Base-by-base conservation (phyloP, 306 rosid species). In the peach (Prunus persica) region DNA sequence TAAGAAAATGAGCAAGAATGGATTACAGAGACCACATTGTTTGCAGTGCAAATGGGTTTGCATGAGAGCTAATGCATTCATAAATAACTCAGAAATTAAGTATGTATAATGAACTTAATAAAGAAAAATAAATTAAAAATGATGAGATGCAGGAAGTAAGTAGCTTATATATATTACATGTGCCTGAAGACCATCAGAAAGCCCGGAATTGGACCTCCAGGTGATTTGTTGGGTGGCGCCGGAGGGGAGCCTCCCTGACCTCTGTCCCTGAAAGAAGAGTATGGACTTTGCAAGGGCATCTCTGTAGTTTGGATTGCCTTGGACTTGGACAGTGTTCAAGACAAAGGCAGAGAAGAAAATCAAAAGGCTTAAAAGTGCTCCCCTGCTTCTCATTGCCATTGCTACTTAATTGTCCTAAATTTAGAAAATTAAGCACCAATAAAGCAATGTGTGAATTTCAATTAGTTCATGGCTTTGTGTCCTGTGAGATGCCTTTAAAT, bases 251-350 rank as follows among this genome's bases (percentile, higher is more conserved):
- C 80, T 86, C 54, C 98, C 98, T 1, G 98, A 95, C 67, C 98
- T 89, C 65, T 95, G 98, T 0, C 97, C 98, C 80, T 95, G 90
- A 24, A 95, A 95, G 79, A 95, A 95, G 84, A 95, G 65, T 2
- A 95, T 50, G 4, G 98, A 89, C 73, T 95, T 95, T 0, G 91
- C 87, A 76, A 95, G 78, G 20, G 98, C 98, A 11, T 92, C 98
- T 86, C 82, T 64, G 63, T 95, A 95, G 41, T 95, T 87, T 1
- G 88, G 91, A 47, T 82, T 78, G 45, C 56, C 57, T 51, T 77
- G 80, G 72, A 80, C 83, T 79, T 82, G 80, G 24, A 81, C 90
- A 60, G 25, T 78, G 0, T 13, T 8, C 46, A 76, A 47, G 28
- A 78, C 58, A 27, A 78, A 25, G n/a, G 84, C 62, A 56, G 71